Conservation (phyloP, 2,329 filamentous ascomycete species). For the Cercospora sp. region DNA sequence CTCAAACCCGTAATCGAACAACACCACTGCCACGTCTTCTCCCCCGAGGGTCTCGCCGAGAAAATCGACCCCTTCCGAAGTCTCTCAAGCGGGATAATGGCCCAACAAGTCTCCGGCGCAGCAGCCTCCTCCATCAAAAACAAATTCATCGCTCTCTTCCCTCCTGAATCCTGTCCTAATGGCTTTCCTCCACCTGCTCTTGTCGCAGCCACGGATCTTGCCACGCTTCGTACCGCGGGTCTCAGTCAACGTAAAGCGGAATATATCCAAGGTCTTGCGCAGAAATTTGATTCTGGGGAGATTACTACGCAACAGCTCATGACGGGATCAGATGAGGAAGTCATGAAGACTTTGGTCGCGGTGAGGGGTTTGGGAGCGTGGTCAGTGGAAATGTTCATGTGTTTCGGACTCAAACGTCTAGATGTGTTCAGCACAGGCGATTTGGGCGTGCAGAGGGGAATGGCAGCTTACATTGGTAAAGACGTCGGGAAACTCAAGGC, state of each 20-base stretch:
- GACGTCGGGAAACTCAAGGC: slow-evolving; percentile 82
- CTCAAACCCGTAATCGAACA: slow-evolving; percentile 71
- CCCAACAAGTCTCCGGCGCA: slow-evolving; percentile 92
- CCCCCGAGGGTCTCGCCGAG: slow-evolving; percentile 77
- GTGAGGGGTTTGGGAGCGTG: slow-evolving; percentile 85
- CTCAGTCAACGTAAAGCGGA: slow-evolving; percentile 94
- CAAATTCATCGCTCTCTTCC: slow-evolving; percentile 77
- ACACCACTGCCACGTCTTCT: slow-evolving; percentile 77
- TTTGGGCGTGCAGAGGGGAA: slow-evolving; percentile 89
- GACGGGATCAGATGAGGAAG: slow-evolving; percentile 78
- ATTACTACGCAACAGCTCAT: slow-evolving; percentile 74
- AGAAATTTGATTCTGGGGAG: slow-evolving; percentile 75
- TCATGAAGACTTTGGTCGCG: slow-evolving; percentile 77
- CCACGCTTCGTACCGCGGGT: slow-evolving; percentile 76
- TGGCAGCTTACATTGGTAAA: slow-evolving; percentile 81
- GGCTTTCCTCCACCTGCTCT: slow-evolving; percentile 74
- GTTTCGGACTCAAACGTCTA: slow-evolving; percentile 89
- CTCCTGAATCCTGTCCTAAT: slow-evolving; percentile 32
- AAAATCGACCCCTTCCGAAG: slow-evolving; percentile 84
- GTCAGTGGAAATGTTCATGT: slow-evolving; percentile 98
- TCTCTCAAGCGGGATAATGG: slow-evolving; percentile 84
- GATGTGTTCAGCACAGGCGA: slow-evolving; percentile 94
- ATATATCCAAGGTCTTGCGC: slow-evolving; percentile 82
- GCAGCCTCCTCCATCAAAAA: slow-evolving; percentile 86
- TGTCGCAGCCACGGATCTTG: slow-evolving; percentile 64